Conservation (phyloP, 352 stramenopile species). For the Halophytophthora batemanensis region DNA sequence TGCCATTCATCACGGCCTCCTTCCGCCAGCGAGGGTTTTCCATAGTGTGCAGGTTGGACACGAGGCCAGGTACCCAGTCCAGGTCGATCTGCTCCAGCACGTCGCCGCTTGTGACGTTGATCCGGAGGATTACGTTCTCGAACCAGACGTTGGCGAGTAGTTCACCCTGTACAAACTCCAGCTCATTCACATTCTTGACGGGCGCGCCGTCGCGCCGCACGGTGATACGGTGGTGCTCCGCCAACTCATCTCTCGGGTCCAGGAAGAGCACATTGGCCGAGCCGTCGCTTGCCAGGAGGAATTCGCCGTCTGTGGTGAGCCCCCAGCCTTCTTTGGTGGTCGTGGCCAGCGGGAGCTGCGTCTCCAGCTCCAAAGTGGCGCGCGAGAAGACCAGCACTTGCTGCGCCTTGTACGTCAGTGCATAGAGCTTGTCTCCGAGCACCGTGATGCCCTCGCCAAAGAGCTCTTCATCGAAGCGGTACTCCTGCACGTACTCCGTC, state of each 20-base stretch:
- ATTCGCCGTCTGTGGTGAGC: constrained; percentile 76
- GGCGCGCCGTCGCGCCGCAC: constrained; percentile 40
- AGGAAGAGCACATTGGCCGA: constrained; percentile 77
- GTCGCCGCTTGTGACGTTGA: constrained; percentile 58
- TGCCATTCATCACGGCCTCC: constrained; percentile 89
- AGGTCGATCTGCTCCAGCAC: constrained; percentile 78
- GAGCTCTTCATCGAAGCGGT: constrained; percentile 46
- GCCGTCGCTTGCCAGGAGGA: constrained; percentile 86
- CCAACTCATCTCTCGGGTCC: constrained; percentile 57
- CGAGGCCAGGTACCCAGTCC: constrained; percentile 55
- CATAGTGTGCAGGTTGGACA: constrained; percentile 56
- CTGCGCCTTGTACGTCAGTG: constrained; percentile 80
- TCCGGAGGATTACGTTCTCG: constrained; percentile 68
- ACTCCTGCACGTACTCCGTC: constrained; percentile 38
- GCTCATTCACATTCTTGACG: constrained; percentile 76
- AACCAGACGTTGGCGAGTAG: constrained; percentile 89
- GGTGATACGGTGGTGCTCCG: constrained; percentile 48
- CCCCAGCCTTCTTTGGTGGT: constrained; percentile 87
- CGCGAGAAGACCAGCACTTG: constrained; percentile 62
- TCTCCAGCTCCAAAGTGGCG: constrained; percentile 47
- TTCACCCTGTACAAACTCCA: constrained; percentile 82
- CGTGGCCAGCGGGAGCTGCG: constrained; percentile 58
- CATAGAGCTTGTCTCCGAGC: constrained; percentile 71
- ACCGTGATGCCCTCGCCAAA: constrained; percentile 82
- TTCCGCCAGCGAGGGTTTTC: constrained; percentile 26